Conservation (phyloP, 2,329 filamentous ascomycete genomes). For the Drechmeria coniospora region DNA sequence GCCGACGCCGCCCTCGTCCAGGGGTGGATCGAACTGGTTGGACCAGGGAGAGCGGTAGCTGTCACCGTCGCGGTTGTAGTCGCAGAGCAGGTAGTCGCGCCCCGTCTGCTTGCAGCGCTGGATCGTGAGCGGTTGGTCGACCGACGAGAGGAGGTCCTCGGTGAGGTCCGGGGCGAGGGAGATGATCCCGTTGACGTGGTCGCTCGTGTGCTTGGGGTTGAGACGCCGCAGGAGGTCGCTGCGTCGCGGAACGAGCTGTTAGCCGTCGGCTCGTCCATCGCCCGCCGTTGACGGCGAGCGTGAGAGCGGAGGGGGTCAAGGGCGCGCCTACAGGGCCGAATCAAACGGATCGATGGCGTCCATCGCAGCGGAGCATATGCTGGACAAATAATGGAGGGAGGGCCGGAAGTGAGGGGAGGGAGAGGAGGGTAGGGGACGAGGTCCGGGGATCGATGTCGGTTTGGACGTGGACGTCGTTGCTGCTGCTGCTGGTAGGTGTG, state of each 20-base stretch:
- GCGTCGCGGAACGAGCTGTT: constrained; percentile 1
- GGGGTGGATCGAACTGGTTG: constrained; percentile 90
- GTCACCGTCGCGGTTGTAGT: constrained; percentile 98
- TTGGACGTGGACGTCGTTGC: too few relatives aligned
- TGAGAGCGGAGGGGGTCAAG: constrained; percentile 3
- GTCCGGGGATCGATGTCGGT: too few relatives aligned
- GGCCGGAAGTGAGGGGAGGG: background rate
- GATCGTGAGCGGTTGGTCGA: constrained; percentile 85
- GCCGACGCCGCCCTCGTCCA: constrained; percentile 47
- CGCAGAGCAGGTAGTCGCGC: constrained; percentile 93
- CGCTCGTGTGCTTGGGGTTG: constrained; percentile 80
- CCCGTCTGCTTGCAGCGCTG: constrained; percentile 76
- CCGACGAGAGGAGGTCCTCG: constrained; percentile 93
- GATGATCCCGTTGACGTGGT: constrained; percentile 82
- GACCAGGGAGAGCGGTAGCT: constrained; percentile 98
- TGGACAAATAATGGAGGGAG: background rate
- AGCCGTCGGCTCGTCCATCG: background rate
- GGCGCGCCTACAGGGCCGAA: constrained; percentile 50
- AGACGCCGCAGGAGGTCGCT: constrained; percentile 97
- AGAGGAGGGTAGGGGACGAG: too few relatives aligned
- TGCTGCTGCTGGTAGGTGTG: background rate
- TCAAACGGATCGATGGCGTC: constrained; percentile 52
- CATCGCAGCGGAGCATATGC: constrained; percentile 17
- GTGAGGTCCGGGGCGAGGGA: constrained; percentile 78
- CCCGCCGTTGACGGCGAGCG: constrained; percentile 1